Conservation (phyloP, 805 yeast genomes). For the Yarrowia sp. region DNA sequence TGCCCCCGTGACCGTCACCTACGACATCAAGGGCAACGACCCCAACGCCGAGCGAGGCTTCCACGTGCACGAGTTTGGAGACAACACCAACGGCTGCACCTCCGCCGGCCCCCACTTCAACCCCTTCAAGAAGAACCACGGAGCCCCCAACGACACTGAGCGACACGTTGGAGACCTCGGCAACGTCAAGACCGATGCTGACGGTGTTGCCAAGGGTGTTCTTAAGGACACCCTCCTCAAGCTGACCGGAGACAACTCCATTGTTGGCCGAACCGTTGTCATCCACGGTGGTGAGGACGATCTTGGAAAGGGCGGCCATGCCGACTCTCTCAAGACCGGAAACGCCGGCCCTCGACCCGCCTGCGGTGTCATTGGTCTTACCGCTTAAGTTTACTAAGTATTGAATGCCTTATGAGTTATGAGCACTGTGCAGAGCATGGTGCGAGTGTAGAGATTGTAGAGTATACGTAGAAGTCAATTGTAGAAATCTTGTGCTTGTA, state of each 20-base stretch:
- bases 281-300: constrained; percentile 92
- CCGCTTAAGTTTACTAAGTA: constrained; percentile 42
- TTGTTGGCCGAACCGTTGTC: constrained; percentile 93
- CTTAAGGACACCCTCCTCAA: constrained; percentile 74
- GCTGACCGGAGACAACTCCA: constrained; percentile 81
- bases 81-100: constrained; percentile 98
- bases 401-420: background rate
- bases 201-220: constrained; percentile 89
- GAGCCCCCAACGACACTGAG: constrained; percentile 78
- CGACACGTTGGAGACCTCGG: constrained; percentile 95
- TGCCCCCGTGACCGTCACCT: constrained; percentile 80
- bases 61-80: constrained; percentile 98
- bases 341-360: constrained; percentile 98
- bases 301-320: constrained; percentile 89
- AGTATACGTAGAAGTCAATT: background rate
- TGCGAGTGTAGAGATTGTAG: background rate
- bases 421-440: background rate
- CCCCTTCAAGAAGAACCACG: constrained; percentile 86
- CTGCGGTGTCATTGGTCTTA: constrained; percentile 92
- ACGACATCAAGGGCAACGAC: constrained; percentile 87
- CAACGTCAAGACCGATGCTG: constrained; percentile 81
- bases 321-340: constrained; percentile 91
- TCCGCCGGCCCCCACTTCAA: constrained; percentile 98
- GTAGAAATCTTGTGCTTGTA: too few species aligned
- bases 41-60: constrained; percentile 90